Percentiles rank a stretch among this genome's conserved stretches.
phyloP scores from a whole-genome alignment of 768 basidiomycete genomes.

The Kwoniella sp. region DNA sequence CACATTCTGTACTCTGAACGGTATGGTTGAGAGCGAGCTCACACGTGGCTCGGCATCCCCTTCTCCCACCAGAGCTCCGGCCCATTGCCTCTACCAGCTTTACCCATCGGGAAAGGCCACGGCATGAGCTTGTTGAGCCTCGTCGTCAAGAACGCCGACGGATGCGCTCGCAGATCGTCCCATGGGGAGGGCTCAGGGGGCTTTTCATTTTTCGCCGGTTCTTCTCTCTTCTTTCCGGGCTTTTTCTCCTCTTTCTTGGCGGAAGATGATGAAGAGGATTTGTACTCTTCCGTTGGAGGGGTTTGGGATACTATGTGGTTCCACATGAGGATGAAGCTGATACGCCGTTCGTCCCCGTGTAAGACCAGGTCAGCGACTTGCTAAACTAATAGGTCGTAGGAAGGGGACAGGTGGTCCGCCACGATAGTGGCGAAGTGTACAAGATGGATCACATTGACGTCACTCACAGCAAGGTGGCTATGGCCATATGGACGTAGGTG shows the following conservation, averaged over 20 bases:
- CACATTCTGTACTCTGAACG: too few relatives aligned
- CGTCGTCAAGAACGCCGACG: conserved; percentile 49
- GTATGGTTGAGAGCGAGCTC: conserved; percentile 22
- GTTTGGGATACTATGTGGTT: conserved; percentile 42
- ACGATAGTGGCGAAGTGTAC: too few relatives aligned
- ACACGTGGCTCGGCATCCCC: conserved; percentile 50
- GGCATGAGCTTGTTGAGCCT: conserved; percentile 36
- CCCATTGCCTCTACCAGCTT: conserved; percentile 26
- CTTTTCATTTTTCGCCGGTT: conserved; percentile 21
- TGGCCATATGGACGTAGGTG: conserved; percentile 50
- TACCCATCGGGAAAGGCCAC: conserved; percentile 51
- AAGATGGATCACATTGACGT: too few relatives aligned
- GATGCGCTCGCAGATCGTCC: conserved; percentile 50
- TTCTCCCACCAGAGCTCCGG: conserved; percentile 54
- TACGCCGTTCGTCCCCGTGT: conserved; percentile 1
- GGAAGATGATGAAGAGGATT: conserved; percentile 31
- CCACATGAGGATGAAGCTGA: conserved; percentile 40
- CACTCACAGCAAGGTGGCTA: conserved; percentile 43
- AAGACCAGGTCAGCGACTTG: too few relatives aligned
- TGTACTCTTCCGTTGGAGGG: conserved; percentile 14
- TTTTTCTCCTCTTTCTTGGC: conserved; percentile 18
- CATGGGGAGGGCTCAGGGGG: conserved; percentile 33
- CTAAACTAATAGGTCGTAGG: too few relatives aligned
- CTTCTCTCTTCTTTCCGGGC: conserved; percentile 31
- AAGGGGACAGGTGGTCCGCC: too few relatives aligned